Base-by-base conservation (phyloP, 805 yeast genomes). In the Sugiyamaella boreocaroliniensis region DNA sequence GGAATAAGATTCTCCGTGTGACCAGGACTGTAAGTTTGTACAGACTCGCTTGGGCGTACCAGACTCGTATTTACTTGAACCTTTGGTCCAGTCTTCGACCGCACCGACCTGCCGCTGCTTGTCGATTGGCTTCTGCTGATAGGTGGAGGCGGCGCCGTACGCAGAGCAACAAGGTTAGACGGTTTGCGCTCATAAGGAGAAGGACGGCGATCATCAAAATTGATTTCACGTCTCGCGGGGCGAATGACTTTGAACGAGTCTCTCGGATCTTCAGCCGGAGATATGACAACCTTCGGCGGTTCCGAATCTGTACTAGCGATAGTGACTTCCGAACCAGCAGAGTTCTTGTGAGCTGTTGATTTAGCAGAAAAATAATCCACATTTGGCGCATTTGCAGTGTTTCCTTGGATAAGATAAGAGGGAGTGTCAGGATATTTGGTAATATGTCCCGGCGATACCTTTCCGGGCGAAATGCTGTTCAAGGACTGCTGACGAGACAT, bases 201-300 rank as follows among this genome's bases (percentile, higher is more conserved):
- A 45, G 80, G 81, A 44, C 96, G 70, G 49, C 89, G 74, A 59
- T 85, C 81, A 61, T 88, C 93, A 63, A 88, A 88, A 66, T 89
- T 89, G 55, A 87, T 87, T 61, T 86, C 95, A 29, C 61, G 57
- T 34, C 77, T 72, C 20, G 80, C 78, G 9, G 76, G 76, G 32
- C 90, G 70, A 8, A 88, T 76, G 0, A 88, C 83, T 54, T 84
- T 75, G 64, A 88, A 87, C 0, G 88, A 72, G 43, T 77, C 72
- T 62, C 63, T 29, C 58, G 56, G 48, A 40, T 18, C 61, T 56
- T 56, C 20, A 52, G 16, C 41, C 15, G 50, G 11, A 6, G 40
- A 16, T 34, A 20, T 15, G 29, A 34, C 18, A 10, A n/a, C 19
- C 19, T 45, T 45, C 29, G 22, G 42, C 14, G 26, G 29, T 19